Base-by-base conservation (phyloP, 441 rosid genomes). In the Adansonia rubrostipa region DNA sequence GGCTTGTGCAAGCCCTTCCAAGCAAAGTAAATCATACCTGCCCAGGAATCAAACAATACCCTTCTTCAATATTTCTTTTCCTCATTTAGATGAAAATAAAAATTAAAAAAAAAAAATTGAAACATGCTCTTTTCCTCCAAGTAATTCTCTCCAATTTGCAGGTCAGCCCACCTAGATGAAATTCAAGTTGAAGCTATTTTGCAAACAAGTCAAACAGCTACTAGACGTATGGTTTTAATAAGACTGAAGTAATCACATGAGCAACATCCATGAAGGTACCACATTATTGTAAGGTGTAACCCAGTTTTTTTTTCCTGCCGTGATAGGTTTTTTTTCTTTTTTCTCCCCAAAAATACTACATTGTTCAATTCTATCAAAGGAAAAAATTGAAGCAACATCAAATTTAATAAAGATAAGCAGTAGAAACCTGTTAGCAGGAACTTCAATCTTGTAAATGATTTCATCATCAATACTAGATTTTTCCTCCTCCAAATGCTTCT, bases 1-100 rank as follows among this genome's bases (percentile, higher is more conserved):
- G 74, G 99, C 91, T 87, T 85, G 96, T 19, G 98, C 98, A 84
- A 97, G 86, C 60, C 99, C 99, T 87, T 94, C 98, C 11, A 94
- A 96, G 86, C 98, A 97, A 67, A 97, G 97, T 82, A 97, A 87
- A 86, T 97, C 99, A 17, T 93, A 93, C 84, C 99, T 97, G 88
- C 54, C 20, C 78, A 75, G 13, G 56, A 45, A 15, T 28, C 65
- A 71, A 54, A 79, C 5, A 78, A 67, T 47, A 22, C 40, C 40
- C n/a, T 24, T 44, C 61, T 74, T 61, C 51, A 40, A 40, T 53
- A 36, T 40, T 50, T 20, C 28, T 10, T 80, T n/a, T 47, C 40
- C 20, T 57, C 6, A 50, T 28, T 61, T 62, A 28, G 45, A 15
- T 9, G 17, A 58, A 45, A 22, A 56, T 47, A 8, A 0, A 20